Base-by-base conservation (phyloP, 441 rosid genomes). In the Euphorbia schlechtendalii region DNA sequence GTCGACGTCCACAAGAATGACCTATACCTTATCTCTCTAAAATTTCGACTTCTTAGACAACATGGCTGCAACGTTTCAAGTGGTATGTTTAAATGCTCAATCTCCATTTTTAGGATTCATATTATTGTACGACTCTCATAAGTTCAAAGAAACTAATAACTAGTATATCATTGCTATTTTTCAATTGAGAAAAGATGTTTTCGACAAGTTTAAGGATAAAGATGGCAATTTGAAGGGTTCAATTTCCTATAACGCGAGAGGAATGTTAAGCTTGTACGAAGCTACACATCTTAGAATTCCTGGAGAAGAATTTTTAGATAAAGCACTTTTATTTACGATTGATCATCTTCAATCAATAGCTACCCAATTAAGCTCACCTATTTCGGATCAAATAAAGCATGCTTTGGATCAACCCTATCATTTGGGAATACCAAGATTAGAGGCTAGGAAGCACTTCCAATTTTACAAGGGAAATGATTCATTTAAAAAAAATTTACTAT, bases 371-470 rank as follows among this genome's bases (percentile, higher is more conserved):
- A 45, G 38, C 38, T 15, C 22, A 5, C 38, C 18, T 15, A 68
- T 78, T 11, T 57, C 64, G 0, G 55, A 41, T n/a, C 81, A 71
- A 48, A 65, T 82, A 4, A 69, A 54, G 5, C 75, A 66, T 64
- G 74, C 83, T 15, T 61, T 79, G 13, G 69, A 63, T 12, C 72
- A 66, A 18, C 52, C 82, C 0, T 64, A 69, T 41, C 76, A 75
- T 14, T 76, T 62, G 55, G 70, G 73, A 20, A 59, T 73, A 34
- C 60, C 80, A 18, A 71, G 83, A 70, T 56, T 77, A 2, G 82
- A 77, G 58, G 73, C 83, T 0, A 74, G 76, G n/a, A 67, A 61
- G 18, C 76, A 66, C 30, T 73, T 79, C 46, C 8, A 62, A 13
- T 17, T 43, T 8, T 80, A 77, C 18, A 56, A 63, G 17, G 51